Conservation (phyloP, 1,139 yeast species). For the Meyerozyma smithsonii region DNA sequence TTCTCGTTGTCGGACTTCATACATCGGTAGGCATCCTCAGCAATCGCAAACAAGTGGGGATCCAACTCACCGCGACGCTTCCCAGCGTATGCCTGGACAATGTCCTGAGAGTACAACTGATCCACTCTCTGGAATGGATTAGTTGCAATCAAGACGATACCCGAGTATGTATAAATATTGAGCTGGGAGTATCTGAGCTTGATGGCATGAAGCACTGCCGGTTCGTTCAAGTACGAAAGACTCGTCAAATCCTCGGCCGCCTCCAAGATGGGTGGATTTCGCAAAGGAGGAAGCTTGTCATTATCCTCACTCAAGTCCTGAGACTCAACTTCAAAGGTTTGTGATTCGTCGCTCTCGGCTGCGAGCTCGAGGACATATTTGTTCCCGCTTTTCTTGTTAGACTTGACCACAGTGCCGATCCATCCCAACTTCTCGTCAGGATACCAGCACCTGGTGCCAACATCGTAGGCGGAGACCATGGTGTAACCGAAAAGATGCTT, state of each 20-base stretch:
- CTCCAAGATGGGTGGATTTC: slow-evolving; percentile 92
- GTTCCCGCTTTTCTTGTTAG: slow-evolving; percentile 44
- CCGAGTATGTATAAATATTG: slow-evolving; percentile 92
- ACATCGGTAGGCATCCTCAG: slow-evolving; percentile 96
- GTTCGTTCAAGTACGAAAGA: slow-evolving; percentile 89
- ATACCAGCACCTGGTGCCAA: slow-evolving; percentile 84
- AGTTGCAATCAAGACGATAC: slow-evolving; percentile 93
- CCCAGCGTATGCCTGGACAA: slow-evolving; percentile 91
- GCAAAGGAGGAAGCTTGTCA: slow-evolving; percentile 66
- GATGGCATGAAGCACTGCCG: slow-evolving; percentile 93
- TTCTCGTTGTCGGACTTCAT: slow-evolving; percentile 82
- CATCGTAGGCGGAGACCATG: slow-evolving; percentile 28
- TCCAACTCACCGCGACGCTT: slow-evolving; percentile 89
- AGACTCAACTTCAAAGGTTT: slow-evolving; percentile 48
- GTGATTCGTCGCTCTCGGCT: slow-evolving; percentile 55
- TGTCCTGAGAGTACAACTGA: slow-evolving; percentile 84
- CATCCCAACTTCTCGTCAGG: slow-evolving; percentile 87
- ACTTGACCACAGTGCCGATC: slow-evolving; percentile 79
- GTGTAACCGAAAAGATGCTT: too few species aligned
- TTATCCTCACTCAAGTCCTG: slow-evolving; percentile 47
- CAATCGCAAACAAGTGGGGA: slow-evolving; percentile 96
- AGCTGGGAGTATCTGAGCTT: slow-evolving; percentile 83
- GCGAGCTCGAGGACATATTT: slow-evolving; percentile 57
- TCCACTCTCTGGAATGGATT: slow-evolving; percentile 94
- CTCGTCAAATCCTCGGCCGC: slow-evolving; percentile 93